Conservation (phyloP, 2,329 filamentous ascomycete genomes). For the Colletotrichum kahawae region DNA sequence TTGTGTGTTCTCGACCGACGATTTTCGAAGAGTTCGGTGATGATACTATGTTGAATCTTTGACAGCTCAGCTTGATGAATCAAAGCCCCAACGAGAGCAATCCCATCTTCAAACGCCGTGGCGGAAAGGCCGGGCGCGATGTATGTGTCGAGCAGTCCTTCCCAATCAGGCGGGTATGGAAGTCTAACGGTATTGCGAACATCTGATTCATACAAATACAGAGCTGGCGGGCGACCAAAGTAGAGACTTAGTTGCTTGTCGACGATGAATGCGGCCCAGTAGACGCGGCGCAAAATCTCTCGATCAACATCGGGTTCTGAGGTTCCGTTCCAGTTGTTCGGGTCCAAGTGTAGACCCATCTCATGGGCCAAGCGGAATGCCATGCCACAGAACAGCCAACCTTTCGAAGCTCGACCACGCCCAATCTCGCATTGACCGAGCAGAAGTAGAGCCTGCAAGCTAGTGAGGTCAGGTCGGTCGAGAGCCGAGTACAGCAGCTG, state of each 20-base stretch:
- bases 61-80: conserved; percentile 52
- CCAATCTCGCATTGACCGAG: conserved; percentile 53
- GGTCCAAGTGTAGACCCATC: conserved; percentile 58
- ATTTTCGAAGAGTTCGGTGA: conserved; percentile 56
- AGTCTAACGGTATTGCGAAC: conserved; percentile 53
- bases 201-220: conserved; percentile 54
- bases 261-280: conserved; percentile 55
- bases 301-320: conserved; percentile 44
- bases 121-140: neutral
- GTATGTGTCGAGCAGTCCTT: conserved; percentile 33
- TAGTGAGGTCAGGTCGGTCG: conserved; percentile 51
- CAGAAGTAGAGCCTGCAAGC: conserved; percentile 48
- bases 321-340: conserved; percentile 50
- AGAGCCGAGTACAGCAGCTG: conserved; percentile 48
- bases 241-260: conserved; percentile 57
- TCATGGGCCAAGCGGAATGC: conserved; percentile 55
- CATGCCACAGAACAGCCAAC: conserved; percentile 58
- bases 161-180: conserved; percentile 54
- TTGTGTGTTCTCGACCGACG: conserved; percentile 44
- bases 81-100: conserved; percentile 47
- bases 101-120: conserved; percentile 50
- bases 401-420: conserved; percentile 51
- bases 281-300: conserved; percentile 53
- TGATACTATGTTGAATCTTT: conserved; percentile 55
- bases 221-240: conserved; percentile 54